Evolutionary conservation across 1,284 basidiomycete genomes (phyloP).

Genomic region (Cryptococcus sp.): DNA sequence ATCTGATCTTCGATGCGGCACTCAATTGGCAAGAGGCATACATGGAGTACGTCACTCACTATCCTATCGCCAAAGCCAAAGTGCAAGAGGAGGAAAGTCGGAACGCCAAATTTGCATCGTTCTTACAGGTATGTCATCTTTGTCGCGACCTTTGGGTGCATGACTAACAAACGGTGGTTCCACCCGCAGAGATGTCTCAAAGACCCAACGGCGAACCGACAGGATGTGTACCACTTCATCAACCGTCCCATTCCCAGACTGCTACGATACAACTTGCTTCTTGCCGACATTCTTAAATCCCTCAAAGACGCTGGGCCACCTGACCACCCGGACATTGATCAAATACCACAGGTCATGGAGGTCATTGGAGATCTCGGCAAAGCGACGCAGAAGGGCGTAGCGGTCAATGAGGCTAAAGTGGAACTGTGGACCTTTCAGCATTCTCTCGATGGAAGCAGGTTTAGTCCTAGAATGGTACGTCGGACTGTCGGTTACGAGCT

Average conservation of each 20-base stretch:
- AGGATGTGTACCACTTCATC: constrained; percentile 86
- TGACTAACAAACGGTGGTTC: neutral
- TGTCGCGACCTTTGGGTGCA: neutral
- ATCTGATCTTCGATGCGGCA: constrained; percentile 81
- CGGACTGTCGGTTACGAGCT: no score
- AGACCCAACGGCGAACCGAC: constrained; percentile 57
- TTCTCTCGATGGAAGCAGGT: constrained; percentile 62
- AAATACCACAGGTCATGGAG: constrained; percentile 79
- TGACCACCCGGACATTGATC: constrained; percentile 73
- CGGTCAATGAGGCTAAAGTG: constrained; percentile 79
- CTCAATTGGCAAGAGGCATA: constrained; percentile 92
- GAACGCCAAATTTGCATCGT: constrained; percentile 76
- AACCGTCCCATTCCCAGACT: constrained; percentile 85
- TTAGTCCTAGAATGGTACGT: constrained; percentile 69
- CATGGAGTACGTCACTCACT: constrained; percentile 88
- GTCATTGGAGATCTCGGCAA: constrained; percentile 80
- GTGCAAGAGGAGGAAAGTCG: constrained; percentile 83
- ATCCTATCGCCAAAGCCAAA: constrained; percentile 87
- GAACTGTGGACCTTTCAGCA: constrained; percentile 81
- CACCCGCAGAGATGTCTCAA: constrained; percentile 25
- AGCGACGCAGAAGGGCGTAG: constrained; percentile 79
- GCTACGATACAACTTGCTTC: constrained; percentile 81
- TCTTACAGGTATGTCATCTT: constrained; percentile 68
- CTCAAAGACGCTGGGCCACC: constrained; percentile 60
- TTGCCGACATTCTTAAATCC: constrained; percentile 71